A percentile compares a stretch with the other conserved stretches of the same genome.
phyloP scores from a whole-genome alignment of 371 early-diverging fungal species.

The Dinochytrium kinnereticum region DNA sequence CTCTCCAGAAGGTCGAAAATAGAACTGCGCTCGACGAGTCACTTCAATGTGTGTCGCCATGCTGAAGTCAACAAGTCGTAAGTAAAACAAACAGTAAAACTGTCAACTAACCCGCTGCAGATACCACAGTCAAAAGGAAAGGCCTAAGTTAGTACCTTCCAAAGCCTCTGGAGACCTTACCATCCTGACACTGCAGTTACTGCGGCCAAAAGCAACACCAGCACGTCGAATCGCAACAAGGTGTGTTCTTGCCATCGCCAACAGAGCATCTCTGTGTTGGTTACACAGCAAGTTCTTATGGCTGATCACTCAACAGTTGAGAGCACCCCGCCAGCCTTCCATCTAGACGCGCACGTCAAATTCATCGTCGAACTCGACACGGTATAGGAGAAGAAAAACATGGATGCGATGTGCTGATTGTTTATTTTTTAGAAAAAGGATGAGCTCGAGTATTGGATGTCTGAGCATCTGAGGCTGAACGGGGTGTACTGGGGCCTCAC shows the following conservation, averaged over 20 bases:
- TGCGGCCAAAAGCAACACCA: no score
- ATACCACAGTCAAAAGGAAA: no score
- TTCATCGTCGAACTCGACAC: conserved; percentile 80
- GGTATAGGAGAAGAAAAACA: conserved; percentile 37
- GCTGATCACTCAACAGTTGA: no score
- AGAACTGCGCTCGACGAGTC: conserved; percentile 33
- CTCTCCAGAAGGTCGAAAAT: conserved; percentile 22
- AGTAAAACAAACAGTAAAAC: background rate
- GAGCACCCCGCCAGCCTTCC: no score
- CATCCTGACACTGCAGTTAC: no score
- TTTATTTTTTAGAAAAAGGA: conserved; percentile 65
- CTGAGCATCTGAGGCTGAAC: conserved; percentile 89
- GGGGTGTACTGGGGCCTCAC: conserved; percentile 95
- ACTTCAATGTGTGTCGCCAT: conserved; percentile 47
- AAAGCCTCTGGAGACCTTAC: no score
- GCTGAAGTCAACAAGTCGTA: conserved; percentile 25
- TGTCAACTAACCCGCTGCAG: conserved; percentile 4
- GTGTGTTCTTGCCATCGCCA: no score
- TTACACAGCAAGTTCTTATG: no score
- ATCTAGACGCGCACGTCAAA: conserved; percentile 74
- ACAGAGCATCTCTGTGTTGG: no score
- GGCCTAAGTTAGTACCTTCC: no score
- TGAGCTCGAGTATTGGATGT: conserved; percentile 90
- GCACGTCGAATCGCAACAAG: no score
- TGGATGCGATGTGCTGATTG: background rate